A percentile compares a stretch with the other conserved stretches of the same genome.
These are phyloP conservation scores for Hippophae tibetana DNA, from an alignment of 306 rosid genomes.

Conservation along the genomic window DNA sequence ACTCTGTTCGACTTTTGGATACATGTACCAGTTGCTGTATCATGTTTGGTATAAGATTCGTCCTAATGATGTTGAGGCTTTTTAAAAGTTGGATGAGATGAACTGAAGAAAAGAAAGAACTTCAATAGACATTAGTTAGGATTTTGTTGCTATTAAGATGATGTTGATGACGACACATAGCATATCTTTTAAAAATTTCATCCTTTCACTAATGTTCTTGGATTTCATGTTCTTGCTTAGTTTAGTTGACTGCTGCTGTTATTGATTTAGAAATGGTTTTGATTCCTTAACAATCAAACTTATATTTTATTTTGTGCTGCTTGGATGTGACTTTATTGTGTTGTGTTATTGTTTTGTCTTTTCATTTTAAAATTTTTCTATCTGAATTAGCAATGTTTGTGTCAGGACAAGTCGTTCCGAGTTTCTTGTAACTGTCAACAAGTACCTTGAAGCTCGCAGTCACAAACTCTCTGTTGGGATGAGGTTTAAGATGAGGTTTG, in stretches of 20 bases:
- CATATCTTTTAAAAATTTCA: background rate
- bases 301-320: background rate
- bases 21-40: too few species aligned
- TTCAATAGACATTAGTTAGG: background rate
- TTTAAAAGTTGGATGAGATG: background rate
- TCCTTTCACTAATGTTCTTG: background rate
- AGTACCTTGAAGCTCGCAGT: slow-evolving; percentile 82
- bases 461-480: slow-evolving; percentile 90
- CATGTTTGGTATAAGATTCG: background rate
- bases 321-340: background rate
- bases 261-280: background rate
- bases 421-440: slow-evolving; percentile 84
- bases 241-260: too few species aligned
- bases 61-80: background rate
- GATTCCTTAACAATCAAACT: background rate
- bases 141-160: background rate
- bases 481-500: slow-evolving; percentile 98
- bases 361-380: background rate
- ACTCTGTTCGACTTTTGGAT: too few species aligned
- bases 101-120: background rate
- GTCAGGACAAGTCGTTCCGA: slow-evolving; percentile 90
- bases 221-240: too few species aligned
- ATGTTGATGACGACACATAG: background rate
- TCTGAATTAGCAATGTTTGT: slow-evolving; percentile 21
- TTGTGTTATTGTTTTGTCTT: background rate